These are phyloP conservation scores for Luffa aegyptiaca DNA, from an alignment of 306 rosid genomes.

Conservation along the genomic window DNA sequence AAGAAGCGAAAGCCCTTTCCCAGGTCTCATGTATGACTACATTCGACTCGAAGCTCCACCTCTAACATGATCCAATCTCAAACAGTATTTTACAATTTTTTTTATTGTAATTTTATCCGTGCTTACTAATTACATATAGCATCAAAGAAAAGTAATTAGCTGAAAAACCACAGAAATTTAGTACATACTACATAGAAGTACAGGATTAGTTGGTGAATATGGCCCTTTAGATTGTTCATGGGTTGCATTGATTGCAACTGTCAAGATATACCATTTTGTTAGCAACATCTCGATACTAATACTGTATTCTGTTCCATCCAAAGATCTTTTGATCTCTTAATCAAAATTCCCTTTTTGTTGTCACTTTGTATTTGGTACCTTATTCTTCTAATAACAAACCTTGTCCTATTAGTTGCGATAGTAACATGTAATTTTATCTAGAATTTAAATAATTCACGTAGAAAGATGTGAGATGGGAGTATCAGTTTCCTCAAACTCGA, in stretches of 20 bases:
- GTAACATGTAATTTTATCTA: no score
- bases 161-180: neutral
- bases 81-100: neutral
- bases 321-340: neutral
- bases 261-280: neutral
- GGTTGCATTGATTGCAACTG: neutral
- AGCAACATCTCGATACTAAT: neutral
- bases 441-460: no score
- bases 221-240: neutral
- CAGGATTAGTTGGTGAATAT: neutral
- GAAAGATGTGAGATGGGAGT: no score
- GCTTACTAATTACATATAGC: neutral
- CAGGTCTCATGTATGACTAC: conserved; percentile 76
- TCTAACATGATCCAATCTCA: neutral
- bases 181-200: neutral
- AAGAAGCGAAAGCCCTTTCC: conserved; percentile 14
- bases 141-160: neutral
- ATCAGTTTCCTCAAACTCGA: no score
- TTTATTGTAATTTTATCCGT: neutral
- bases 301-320: neutral
- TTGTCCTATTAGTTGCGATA: no score
- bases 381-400: neutral
- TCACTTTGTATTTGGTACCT: neutral
- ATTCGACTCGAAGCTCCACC: conserved; percentile 68
- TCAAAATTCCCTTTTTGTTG: neutral